Base-by-base conservation (phyloP, 768 basidiomycete genomes). In the Amanita jacksonii region DNA sequence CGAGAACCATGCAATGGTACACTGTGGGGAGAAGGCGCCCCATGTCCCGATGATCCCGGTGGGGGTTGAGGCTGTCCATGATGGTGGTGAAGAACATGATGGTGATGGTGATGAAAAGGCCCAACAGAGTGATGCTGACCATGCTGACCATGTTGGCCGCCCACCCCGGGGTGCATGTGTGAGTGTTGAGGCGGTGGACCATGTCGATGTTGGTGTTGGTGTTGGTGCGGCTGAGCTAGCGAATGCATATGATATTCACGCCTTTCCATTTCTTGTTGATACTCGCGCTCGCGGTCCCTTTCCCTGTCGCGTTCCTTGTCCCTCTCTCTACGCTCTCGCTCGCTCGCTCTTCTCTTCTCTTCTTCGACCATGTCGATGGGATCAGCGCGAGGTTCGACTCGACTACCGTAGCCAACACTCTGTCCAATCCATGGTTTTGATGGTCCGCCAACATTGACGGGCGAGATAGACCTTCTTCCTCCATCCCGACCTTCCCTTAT, bases 71-170 rank as follows among this genome's bases (percentile, higher is more conserved):
- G 50, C 36, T 51, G 63, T 28, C 41, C 52, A 41, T 62, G 66
- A 30, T 68, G 68, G 45, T 66, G 66, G 46, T 66, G 69, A 5
- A 68, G 54, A 46, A 68, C 65, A 49, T 77, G 76, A 45, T 79
- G 76, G 40, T 66, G 68, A 41, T 69, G 73, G 49, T 66, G 75
- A 47, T 74, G 74, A 43, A 70, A 66, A 37, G 63, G 62, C 38
- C 54, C 54, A 4, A 54, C 51, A 41, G 51, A 36, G 41, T 46
- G 49, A 42, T 68, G 65, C 42, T 67, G 61, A 45, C 65, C 53
- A 51, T 24, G 53, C 35, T 51, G 62, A 25, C 52, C 53, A 51
- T 24, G 53, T 34, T 51, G 62, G 25, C 52, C 38, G 16, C 57
- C 46, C 25, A 56, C 55, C 23, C 52, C 45, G 20, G 49, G 45